phyloP scores from a whole-genome alignment of 805 yeast species.

The Ogataea trehaloabstinens region DNA sequence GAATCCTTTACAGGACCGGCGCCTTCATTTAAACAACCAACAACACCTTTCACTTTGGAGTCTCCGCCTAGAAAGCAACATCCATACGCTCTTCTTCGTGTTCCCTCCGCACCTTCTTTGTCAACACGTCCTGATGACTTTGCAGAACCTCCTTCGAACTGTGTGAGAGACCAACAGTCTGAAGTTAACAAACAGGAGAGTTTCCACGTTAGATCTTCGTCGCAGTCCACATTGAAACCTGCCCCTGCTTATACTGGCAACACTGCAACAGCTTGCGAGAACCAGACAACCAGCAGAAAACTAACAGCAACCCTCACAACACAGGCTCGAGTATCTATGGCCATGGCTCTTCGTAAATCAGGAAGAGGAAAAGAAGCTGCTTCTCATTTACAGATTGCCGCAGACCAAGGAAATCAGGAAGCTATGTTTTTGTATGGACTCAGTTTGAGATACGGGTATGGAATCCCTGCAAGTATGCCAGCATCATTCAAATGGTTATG shows the following conservation, averaged over 20 bases:
- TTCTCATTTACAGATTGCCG: conserved; percentile 63
- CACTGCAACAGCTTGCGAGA: not conserved
- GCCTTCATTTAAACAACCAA: not conserved
- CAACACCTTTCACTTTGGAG: conserved; percentile 7
- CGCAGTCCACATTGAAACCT: not conserved
- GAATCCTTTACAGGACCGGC: not conserved
- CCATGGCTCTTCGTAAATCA: conserved; percentile 48
- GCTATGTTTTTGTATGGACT: conserved; percentile 72
- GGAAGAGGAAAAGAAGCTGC: conserved; percentile 70
- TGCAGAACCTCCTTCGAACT: conserved; percentile 1
- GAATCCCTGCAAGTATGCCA: conserved; percentile 53
- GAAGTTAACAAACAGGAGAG: no score
- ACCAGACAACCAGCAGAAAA: no score
- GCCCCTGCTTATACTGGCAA: not conserved
- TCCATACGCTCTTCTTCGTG: conserved; percentile 8
- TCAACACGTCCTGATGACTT: conserved; percentile 4
- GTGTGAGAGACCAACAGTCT: no score
- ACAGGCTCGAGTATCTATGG: conserved; percentile 38
- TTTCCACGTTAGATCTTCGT: no score
- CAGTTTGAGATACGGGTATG: conserved; percentile 67
- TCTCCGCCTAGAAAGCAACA: conserved; percentile 3
- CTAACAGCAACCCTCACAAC: conserved; percentile 15
- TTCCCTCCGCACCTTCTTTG: conserved; percentile 22
- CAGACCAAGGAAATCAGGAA: conserved; percentile 56
- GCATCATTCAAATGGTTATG: conserved; percentile 61